A percentile compares a stretch with the other conserved stretches of the same genome.
These are phyloP conservation scores for Fusarium sp. DNA, from an alignment of 2,329 filamentous ascomycete genomes.

Conservation along the genomic window DNA sequence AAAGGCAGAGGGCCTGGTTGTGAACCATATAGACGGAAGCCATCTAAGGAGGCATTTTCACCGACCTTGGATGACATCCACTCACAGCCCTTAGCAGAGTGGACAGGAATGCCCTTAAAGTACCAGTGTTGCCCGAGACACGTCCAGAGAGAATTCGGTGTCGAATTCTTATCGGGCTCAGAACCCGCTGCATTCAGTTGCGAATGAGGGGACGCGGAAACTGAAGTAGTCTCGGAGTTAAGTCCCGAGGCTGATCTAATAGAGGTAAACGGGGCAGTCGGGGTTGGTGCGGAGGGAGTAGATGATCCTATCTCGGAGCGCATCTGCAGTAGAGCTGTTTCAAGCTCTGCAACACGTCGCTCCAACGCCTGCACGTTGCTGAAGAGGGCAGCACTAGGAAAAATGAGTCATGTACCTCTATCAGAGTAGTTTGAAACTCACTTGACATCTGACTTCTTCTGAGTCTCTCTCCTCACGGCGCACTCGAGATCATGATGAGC, in stretches of 20 bases:
- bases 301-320: neutral
- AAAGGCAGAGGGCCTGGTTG: neutral
- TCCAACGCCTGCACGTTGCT: neutral
- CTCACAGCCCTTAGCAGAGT: neutral
- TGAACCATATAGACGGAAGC: neutral
- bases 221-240: neutral
- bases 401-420: rapidly evolving
- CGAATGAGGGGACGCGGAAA: neutral
- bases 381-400: neutral
- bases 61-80: conserved; percentile 1
- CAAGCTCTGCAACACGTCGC: neutral
- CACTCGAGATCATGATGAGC: neutral
- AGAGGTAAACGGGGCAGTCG: neutral
- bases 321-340: neutral
- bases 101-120: neutral
- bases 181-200: rapidly evolving
- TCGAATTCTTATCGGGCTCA: neutral
- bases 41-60: rapidly evolving
- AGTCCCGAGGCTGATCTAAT: too few species aligned
- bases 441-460: neutral
- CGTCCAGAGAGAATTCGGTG: neutral
- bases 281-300: neutral
- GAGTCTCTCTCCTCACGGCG: neutral
- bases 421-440: too few species aligned
- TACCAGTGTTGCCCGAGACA: neutral